phyloP scores from a whole-genome alignment of 2,329 filamentous ascomycete species.

The Xylariaceae sp. region DNA sequence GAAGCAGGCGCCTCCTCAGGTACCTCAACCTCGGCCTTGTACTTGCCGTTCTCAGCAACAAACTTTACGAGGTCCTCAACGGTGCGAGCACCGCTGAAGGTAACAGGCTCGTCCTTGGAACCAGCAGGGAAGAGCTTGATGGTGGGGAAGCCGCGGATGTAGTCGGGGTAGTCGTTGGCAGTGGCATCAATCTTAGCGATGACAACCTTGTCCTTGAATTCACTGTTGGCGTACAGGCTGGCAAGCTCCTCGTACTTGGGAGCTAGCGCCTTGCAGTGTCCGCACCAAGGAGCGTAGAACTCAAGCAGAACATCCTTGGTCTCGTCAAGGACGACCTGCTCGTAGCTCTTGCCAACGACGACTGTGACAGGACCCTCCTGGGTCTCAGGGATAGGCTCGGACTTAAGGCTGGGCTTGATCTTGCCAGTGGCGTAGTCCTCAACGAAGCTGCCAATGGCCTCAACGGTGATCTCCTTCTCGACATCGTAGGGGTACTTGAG shows the following conservation, averaged over 20 bases:
- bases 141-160: slow-evolving; percentile 96
- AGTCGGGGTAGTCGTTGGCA: slow-evolving; percentile 90
- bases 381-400: slow-evolving; percentile 88
- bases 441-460: slow-evolving; percentile 73
- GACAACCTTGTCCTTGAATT: slow-evolving; percentile 76
- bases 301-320: slow-evolving; percentile 95
- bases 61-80: slow-evolving; percentile 89
- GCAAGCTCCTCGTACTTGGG: slow-evolving; percentile 95
- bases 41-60: slow-evolving; percentile 90
- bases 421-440: slow-evolving; percentile 81
- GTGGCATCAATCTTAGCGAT: slow-evolving; percentile 98
- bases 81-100: slow-evolving; percentile 82
- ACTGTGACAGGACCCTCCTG: slow-evolving; percentile 85
- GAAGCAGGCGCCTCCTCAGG: slow-evolving; percentile 50
- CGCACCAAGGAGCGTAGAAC: slow-evolving; percentile 99
- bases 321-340: slow-evolving; percentile 85
- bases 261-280: slow-evolving; percentile 97
- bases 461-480: slow-evolving; percentile 67
- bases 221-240: slow-evolving; percentile 67
- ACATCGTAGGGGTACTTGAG: slow-evolving; percentile 94
- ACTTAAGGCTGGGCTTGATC: slow-evolving; percentile 95
- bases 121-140: slow-evolving; percentile 97
- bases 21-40: slow-evolving; percentile 65
- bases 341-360: slow-evolving; percentile 90
- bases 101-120: slow-evolving; percentile 75